Conservation (phyloP, 2,329 filamentous ascomycete species). For the Waltergamsia citrina region DNA sequence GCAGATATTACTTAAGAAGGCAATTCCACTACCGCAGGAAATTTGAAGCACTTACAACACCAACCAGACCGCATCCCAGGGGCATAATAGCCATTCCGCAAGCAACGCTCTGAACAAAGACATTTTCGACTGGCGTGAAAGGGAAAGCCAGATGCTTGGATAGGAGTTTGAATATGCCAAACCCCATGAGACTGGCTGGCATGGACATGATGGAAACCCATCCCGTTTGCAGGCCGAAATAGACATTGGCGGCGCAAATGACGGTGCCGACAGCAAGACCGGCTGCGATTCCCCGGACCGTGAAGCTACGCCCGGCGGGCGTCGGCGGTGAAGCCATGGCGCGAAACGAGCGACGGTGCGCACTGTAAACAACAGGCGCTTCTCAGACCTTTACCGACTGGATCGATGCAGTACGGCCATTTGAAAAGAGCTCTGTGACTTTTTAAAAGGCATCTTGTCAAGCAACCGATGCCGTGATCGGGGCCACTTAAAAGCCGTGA, state of each 20-base stretch:
- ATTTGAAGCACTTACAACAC: constrained; percentile 46
- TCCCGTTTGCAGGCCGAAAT: constrained; percentile 88
- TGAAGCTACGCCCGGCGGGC: constrained; percentile 62
- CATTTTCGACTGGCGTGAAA: constrained; percentile 93
- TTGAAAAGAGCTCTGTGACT: too few relatives aligned
- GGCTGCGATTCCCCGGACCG: constrained; percentile 66
- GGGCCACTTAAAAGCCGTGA: too few relatives aligned
- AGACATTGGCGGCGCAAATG: constrained; percentile 96
- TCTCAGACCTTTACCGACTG: too few relatives aligned
- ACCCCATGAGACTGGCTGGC: constrained; percentile 89
- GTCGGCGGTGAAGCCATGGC: constrained; percentile 7
- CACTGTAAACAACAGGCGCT: too few relatives aligned
- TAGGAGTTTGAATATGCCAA: constrained; percentile 81
- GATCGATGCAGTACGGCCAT: too few relatives aligned
- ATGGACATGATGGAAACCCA: constrained; percentile 83
- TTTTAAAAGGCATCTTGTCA: too few relatives aligned
- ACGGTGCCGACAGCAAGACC: constrained; percentile 79
- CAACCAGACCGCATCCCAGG: constrained; percentile 88
- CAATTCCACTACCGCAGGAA: not conserved
- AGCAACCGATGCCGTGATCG: too few relatives aligned
- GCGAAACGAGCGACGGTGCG: not conserved
- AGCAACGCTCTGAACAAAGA: constrained; percentile 90
- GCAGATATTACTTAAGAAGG: constrained; percentile 1
- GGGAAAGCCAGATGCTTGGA: constrained; percentile 64
- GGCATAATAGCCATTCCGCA: constrained; percentile 96